Evolutionary conservation across 352 stramenopile species (phyloP).

Genomic region (Phytopythium boreale): DNA sequence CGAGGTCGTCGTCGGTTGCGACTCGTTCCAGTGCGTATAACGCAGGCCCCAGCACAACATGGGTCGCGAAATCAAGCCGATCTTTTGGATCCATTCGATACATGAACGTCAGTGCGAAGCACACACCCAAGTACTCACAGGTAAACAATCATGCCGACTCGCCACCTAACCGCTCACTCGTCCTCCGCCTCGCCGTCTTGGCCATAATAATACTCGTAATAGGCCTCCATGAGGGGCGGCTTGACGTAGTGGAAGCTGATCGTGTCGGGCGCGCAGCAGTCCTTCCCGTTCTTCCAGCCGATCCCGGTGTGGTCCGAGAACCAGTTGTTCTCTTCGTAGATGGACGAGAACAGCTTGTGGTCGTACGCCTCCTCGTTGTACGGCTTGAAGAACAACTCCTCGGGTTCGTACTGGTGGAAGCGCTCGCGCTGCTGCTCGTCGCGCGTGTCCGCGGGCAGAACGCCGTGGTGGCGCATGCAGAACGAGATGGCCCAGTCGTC

Average conservation of each 20-base stretch:
- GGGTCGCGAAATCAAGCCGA: background rate
- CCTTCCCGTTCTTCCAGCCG: constrained; percentile 73
- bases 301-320: constrained; percentile 83
- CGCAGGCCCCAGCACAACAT: background rate
- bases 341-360: constrained; percentile 65
- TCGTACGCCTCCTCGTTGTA: constrained; percentile 74
- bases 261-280: constrained; percentile 73
- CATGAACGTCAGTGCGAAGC: background rate
- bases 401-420: constrained; percentile 84
- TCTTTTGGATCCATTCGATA: background rate
- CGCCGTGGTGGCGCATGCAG: constrained; percentile 73
- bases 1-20: constrained; percentile 65
- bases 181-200: constrained; percentile 1
- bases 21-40: constrained; percentile 58
- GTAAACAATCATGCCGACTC: background rate
- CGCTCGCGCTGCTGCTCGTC: constrained; percentile 65
- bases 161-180: background rate
- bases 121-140: background rate
- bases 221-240: constrained; percentile 78
- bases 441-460: constrained; percentile 70
- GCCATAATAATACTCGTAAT: constrained; percentile 83
- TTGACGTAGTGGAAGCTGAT: constrained; percentile 88
- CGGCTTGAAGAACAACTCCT: constrained; percentile 58
- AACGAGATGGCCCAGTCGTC: constrained; percentile 89
- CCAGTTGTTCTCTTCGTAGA: constrained; percentile 88